phyloP scores from a whole-genome alignment of 352 stramenopile species.

The Phytophthora pseudosyringae region DNA sequence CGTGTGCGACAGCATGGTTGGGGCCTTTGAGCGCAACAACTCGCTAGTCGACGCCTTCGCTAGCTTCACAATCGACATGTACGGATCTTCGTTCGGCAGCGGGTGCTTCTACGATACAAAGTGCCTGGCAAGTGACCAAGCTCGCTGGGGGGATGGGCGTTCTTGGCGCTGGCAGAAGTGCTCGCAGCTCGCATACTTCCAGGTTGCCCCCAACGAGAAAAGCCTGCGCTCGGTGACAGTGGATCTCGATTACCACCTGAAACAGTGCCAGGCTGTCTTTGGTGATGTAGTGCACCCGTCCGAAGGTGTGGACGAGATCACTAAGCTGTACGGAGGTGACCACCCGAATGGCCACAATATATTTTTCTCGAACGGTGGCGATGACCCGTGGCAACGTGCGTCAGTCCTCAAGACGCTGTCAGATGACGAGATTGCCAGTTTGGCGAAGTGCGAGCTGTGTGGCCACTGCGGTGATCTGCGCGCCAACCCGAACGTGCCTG shows the following conservation, averaged over 20 bases:
- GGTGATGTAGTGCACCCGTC: slow-evolving; percentile 67
- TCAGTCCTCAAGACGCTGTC: slow-evolving; percentile 67
- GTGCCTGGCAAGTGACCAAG: slow-evolving; percentile 57
- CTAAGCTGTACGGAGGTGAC: slow-evolving; percentile 77
- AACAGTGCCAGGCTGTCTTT: slow-evolving; percentile 83
- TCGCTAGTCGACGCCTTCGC: slow-evolving; percentile 74
- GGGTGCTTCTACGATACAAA: slow-evolving; percentile 88
- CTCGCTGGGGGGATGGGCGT: slow-evolving; percentile 72
- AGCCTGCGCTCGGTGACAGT: slow-evolving; percentile 75
- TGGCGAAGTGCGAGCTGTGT: slow-evolving; percentile 82
- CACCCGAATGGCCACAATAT: slow-evolving; percentile 77
- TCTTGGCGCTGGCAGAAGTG: slow-evolving; percentile 92
- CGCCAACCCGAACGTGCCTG: slow-evolving; percentile 49
- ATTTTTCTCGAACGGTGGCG: slow-evolving; percentile 84
- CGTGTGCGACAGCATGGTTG: slow-evolving; percentile 69
- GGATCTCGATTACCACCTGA: slow-evolving; percentile 77
- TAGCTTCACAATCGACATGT: slow-evolving; percentile 84
- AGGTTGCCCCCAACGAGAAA: slow-evolving; percentile 65
- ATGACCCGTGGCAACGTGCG: slow-evolving; percentile 88
- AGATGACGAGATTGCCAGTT: slow-evolving; percentile 65
- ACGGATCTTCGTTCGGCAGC: slow-evolving; percentile 75
- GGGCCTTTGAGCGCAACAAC: slow-evolving; percentile 53
- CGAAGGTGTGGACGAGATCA: slow-evolving; percentile 62
- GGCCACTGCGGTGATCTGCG: slow-evolving; percentile 84
- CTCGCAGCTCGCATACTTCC: slow-evolving; percentile 87